Base-by-base conservation (phyloP, 495 filamentous ascomycete genomes). In the Penicillium waksmanii region DNA sequence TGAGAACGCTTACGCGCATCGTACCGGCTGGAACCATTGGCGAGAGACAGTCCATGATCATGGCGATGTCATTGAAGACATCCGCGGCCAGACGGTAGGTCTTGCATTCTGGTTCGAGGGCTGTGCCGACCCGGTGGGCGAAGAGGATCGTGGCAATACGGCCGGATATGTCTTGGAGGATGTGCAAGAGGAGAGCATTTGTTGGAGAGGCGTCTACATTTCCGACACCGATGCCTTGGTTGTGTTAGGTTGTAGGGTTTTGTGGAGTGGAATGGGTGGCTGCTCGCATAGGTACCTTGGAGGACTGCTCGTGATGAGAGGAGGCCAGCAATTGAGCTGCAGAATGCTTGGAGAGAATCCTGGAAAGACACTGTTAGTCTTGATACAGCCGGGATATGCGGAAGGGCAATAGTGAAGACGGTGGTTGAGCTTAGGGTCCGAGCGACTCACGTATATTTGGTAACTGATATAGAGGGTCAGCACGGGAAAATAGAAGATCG, bases 281-380 rank as follows among this genome's bases (percentile, higher is more conserved):
- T 31, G 27, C 27, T 31, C 8, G 27, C 27, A 31, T 31, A 0
- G 27, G 31, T 67, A 83, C 93, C 93, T 85, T 96, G 85, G 42
- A 98, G 82, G 3, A 97, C 92, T 1, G 95, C 95, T 63, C 95
- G 83, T 49, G 90, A 95, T 43, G 92, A 89, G 35, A 98, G 78
- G 9, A 98, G 80, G 3, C 92, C 89, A 4, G 93, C 92, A 61
- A 98, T 96, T 50, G 92, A 95, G 67, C 90, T 95, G 54, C 91
- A 90, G 75, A 98, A 98, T 34, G 95, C 95, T 76, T 97, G 95
- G 6, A 98, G 81, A 0, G 94, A 97, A 80, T 98, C 95, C 89
- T 93, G 15, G 19, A 17, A 6, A 17, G 42, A 9, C 2, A 33
- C 49, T 38, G n/a, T 51, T 35, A 15, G 27, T 15, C 55, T 38